Conservation (phyloP, 148 eudicot genomes). For the Gaultheria prostrata region DNA sequence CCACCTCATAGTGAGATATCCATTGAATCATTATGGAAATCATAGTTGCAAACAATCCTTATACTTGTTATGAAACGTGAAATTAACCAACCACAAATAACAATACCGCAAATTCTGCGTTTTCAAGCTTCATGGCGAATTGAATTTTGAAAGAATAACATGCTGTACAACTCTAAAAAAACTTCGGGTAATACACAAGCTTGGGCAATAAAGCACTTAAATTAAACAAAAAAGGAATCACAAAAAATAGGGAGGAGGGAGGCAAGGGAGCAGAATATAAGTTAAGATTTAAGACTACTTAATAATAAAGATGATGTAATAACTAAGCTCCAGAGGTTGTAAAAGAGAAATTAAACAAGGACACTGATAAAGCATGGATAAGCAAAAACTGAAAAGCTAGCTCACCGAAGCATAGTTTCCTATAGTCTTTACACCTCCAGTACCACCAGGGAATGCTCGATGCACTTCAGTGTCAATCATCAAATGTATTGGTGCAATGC, state of each 20-base stretch:
- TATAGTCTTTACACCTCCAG: constrained; percentile 84
- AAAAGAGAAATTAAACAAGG: neutral
- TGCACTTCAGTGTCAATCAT: constrained; percentile 87
- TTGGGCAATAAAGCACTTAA: neutral
- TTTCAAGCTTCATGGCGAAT: neutral
- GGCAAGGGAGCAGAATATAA: neutral
- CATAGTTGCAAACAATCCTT: neutral
- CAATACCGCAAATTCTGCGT: neutral
- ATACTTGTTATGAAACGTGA: neutral
- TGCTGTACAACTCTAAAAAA: neutral
- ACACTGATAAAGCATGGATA: neutral
- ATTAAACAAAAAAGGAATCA: neutral
- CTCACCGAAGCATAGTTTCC: constrained; percentile 97
- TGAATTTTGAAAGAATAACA: neutral
- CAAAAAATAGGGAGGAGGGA: too few species aligned
- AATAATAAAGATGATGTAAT: neutral
- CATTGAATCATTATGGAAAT: neutral
- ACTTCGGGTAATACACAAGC: neutral
- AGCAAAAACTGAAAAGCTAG: constrained; percentile 9
- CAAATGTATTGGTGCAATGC: constrained; percentile 85
- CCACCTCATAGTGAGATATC: neutral
- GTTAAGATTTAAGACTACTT: neutral
- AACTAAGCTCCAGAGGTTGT: neutral
- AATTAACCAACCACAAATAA: neutral
- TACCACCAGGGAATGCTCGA: constrained; percentile 97